Conservation (phyloP, 2,329 filamentous ascomycete genomes). For the Allantophomopsis lycopodina region DNA sequence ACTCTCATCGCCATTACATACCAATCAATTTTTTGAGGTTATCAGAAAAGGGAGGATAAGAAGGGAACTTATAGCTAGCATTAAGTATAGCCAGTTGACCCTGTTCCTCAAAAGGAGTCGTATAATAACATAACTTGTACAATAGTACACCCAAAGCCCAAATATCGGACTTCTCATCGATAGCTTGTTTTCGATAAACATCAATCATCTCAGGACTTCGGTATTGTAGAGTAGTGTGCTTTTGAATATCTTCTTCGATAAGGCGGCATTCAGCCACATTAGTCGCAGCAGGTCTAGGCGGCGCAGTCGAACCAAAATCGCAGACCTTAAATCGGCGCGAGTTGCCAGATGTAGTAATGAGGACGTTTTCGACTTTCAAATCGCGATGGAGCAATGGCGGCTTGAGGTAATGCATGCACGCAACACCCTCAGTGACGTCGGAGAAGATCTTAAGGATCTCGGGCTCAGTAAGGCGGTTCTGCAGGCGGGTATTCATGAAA, state of each 20-base stretch:
- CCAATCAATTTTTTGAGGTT: slow-evolving; percentile 81
- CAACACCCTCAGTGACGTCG: slow-evolving; percentile 90
- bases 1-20: slow-evolving; percentile 26
- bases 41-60: slow-evolving; percentile 80
- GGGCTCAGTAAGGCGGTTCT: slow-evolving; percentile 91
- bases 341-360: slow-evolving; percentile 60
- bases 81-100: slow-evolving; percentile 96
- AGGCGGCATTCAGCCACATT: slow-evolving; percentile 79
- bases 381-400: slow-evolving; percentile 86
- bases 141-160: slow-evolving; percentile 87
- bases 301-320: slow-evolving; percentile 89
- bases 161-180: slow-evolving; percentile 97
- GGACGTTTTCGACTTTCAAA: slow-evolving; percentile 93
- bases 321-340: slow-evolving; percentile 83
- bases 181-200: slow-evolving; percentile 89
- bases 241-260: slow-evolving; percentile 94
- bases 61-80: slow-evolving; percentile 83
- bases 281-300: slow-evolving; percentile 70
- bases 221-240: slow-evolving; percentile 94
- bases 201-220: slow-evolving; percentile 98
- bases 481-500: slow-evolving; percentile 97
- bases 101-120: slow-evolving; percentile 94
- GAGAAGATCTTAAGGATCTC: slow-evolving; percentile 96
- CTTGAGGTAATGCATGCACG: slow-evolving; percentile 98
- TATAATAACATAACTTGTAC: slow-evolving; percentile 99